phyloP scores from a whole-genome alignment of 208 protist species.

The Phytomonas sp. region DNA sequence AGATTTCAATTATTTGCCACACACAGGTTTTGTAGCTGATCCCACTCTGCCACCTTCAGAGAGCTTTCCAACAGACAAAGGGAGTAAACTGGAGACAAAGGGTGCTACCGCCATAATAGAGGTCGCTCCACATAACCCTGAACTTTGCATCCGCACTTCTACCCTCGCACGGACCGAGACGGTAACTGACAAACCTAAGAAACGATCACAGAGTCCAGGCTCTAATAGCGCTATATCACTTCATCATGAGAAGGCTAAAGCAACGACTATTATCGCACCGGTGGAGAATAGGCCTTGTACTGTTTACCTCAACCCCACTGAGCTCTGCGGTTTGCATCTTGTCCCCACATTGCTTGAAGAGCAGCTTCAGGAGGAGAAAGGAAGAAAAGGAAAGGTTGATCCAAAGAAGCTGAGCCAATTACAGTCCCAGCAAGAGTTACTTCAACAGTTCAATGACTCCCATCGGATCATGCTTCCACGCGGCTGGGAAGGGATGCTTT shows the following conservation, averaged over 20 bases:
- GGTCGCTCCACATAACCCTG: background rate
- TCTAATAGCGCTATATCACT: background rate
- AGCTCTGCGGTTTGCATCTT: conserved; percentile 59
- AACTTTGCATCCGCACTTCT: background rate
- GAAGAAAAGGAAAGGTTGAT: conserved; percentile 80
- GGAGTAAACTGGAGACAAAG: background rate
- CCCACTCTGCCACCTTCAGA: conserved; percentile 17
- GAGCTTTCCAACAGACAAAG: background rate
- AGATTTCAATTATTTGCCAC: conserved; percentile 68
- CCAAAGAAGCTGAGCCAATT: conserved; percentile 63
- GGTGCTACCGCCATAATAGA: background rate
- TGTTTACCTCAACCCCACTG: conserved; percentile 56
- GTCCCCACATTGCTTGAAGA: conserved; percentile 47
- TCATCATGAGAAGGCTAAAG: background rate
- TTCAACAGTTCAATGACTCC: conserved; percentile 50
- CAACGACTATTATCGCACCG: background rate
- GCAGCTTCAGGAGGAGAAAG: conserved; percentile 65
- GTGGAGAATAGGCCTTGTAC: background rate
- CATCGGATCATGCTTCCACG: conserved; percentile 53
- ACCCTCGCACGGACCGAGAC: background rate
- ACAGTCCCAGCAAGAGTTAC: conserved; percentile 57
- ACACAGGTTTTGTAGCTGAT: conserved; percentile 38
- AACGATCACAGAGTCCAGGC: background rate
- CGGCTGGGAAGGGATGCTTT: conserved; percentile 66
- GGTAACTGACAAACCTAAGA: background rate